Evolutionary conservation across 208 protist species (phyloP).

Genomic region (Porcisia hertigi): DNA sequence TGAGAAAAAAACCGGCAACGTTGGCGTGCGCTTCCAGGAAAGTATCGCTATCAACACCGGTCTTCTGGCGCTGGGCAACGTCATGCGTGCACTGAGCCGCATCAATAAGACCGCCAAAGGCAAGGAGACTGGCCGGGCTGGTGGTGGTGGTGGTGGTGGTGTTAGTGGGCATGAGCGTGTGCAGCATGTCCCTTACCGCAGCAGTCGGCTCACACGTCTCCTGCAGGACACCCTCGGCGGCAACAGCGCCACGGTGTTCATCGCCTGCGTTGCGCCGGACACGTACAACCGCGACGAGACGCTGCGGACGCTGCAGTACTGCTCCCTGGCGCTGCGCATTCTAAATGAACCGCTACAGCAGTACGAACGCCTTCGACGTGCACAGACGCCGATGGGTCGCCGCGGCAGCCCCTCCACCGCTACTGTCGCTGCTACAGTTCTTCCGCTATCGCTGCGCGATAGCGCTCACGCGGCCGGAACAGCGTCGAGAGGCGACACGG

Average conservation of each 20-base stretch:
- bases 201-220: slow-evolving; percentile 90
- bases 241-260: slow-evolving; percentile 83
- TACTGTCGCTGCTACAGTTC: not conserved
- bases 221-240: slow-evolving; percentile 91
- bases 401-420: not conserved
- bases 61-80: slow-evolving; percentile 92
- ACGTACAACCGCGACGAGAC: slow-evolving; percentile 83
- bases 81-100: slow-evolving; percentile 89
- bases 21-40: slow-evolving; percentile 88
- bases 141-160: not conserved
- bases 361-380: slow-evolving; percentile 41
- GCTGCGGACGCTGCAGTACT: slow-evolving; percentile 92
- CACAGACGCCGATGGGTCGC: slow-evolving; percentile 15
- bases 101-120: slow-evolving; percentile 26
- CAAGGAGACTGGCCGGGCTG: not conserved
- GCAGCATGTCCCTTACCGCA: slow-evolving; percentile 85
- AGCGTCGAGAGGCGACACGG: not conserved
- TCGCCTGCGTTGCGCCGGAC: slow-evolving; percentile 86
- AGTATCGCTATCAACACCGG: slow-evolving; percentile 93
- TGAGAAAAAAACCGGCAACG: slow-evolving; percentile 82
- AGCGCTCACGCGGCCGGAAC: not conserved
- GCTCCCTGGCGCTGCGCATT: slow-evolving; percentile 87
- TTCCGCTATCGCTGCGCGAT: slow-evolving; percentile 5
- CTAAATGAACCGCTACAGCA: slow-evolving; percentile 73
- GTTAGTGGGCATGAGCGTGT: not conserved